phyloP scores from a whole-genome alignment of 176 grass and related monocot genomes.

The Eleusine indica region DNA sequence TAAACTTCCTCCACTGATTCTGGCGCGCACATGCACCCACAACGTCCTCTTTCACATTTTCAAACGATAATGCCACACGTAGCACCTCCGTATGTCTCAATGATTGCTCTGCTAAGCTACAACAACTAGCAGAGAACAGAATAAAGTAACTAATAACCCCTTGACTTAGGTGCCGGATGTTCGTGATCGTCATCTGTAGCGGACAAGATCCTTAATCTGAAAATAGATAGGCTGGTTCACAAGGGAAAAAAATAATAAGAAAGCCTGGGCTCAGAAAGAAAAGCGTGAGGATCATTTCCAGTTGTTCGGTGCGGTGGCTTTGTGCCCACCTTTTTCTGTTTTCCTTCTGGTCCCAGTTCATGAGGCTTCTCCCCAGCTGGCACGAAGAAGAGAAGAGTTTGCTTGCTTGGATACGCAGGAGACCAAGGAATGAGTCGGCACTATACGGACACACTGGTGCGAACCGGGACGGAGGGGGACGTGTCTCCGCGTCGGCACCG shows the following conservation, averaged over 20 bases:
- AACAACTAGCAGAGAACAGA: background rate
- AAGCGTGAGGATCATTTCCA: background rate
- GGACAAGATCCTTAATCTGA: background rate
- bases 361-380: background rate
- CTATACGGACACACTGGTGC: background rate
- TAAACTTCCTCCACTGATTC: slow-evolving; percentile 10
- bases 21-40: background rate
- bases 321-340: background rate
- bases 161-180: background rate
- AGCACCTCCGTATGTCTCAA: background rate
- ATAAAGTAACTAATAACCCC: background rate
- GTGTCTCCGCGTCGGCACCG: background rate
- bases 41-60: background rate
- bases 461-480: background rate
- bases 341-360: background rate
- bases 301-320: background rate
- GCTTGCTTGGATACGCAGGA: too few relatives aligned
- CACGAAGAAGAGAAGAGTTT: background rate
- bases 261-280: background rate
- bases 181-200: background rate
- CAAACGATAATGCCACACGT: background rate
- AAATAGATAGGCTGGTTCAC: background rate
- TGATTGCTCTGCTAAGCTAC: background rate
- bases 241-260: background rate
- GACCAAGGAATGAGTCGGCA: too few relatives aligned